Percentiles rank a stretch among this genome's conserved stretches.
Conservation (phyloP, 208 protist genomes). For the Tritrichomonas foetus region DNA sequence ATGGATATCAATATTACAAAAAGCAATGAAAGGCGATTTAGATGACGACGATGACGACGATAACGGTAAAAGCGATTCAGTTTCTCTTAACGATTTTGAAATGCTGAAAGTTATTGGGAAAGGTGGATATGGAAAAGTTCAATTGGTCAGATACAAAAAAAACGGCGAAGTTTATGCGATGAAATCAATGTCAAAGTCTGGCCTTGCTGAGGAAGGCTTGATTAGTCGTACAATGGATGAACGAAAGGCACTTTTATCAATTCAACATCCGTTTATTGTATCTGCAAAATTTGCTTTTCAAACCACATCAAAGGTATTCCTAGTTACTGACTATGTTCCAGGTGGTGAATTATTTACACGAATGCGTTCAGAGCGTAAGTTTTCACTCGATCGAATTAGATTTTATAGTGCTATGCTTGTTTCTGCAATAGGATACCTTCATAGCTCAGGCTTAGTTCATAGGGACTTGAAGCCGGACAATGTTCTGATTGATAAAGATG, state of each 20-base stretch:
- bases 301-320: background rate
- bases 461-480: conserved; percentile 31
- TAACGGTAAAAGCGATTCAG: background rate
- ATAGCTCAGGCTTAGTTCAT: background rate
- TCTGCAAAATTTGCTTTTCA: conserved; percentile 16
- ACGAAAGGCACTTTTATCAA: background rate
- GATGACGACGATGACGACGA: background rate
- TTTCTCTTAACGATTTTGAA: background rate
- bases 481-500: background rate
- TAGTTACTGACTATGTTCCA: background rate
- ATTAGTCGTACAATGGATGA: background rate
- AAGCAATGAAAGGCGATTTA: background rate
- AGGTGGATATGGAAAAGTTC: conserved; percentile 12
- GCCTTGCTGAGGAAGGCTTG: background rate
- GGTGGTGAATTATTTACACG: conserved; percentile 70
- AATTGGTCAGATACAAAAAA: background rate
- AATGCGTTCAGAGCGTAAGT: background rate
- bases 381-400: background rate
- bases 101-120: background rate
- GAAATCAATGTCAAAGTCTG: background rate
- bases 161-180: background rate
- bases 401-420: background rate
- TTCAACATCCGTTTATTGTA: background rate
- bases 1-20: background rate
- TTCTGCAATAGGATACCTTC: background rate